Evolutionary conservation across 805 yeast genomes (phyloP), one percentile per base, ranked within the genome.

Genomic region (Yarrowia sp.): DNA sequence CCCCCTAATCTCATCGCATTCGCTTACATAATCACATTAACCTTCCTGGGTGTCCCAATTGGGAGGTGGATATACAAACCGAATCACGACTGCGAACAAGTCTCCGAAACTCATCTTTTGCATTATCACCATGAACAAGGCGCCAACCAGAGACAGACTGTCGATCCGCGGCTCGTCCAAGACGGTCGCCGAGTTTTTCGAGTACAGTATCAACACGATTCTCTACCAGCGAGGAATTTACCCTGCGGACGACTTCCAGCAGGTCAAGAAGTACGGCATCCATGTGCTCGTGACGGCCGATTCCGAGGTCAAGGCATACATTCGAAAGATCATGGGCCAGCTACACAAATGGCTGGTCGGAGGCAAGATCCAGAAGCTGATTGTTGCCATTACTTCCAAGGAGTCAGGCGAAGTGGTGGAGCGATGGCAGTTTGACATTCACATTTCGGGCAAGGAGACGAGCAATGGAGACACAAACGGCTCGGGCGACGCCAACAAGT

Each of bases 201-300:
- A 89, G 68, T 89, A 84, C 71, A 82, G 93, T 61, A 85, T 92
- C 60, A 87, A 90, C 70, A 83, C 86, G 51, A 88, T 92, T 24
- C 79, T 93, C 5, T 92, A 87, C 71, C 97, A 93, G 72, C 76
- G 98, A 59, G 96, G 96, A 0, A 85, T 92, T 18, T 92, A 92
- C 68, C 96, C 97, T 0, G 80, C 88, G 3, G 96, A 88, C 65
- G 96, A 90, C 70, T 92, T 93, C 73, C 80, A 80, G 58, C 78
- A 85, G 1, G 90, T 89, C 2, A 80, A 82, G 67, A 90, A 90
- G 70, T 93, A 90, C 73, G 97, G 89, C 19, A 73, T 92, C 62
- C 87, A 85, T 62, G 74, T 92, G 73, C 76, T 92, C 42, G 81
- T 87, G 25, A 83, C 89, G 3, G 80, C 80, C 16, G 96, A 90